phyloP scores from a whole-genome alignment of 2,329 filamentous ascomycete genomes.

The Didymella glomerata region DNA sequence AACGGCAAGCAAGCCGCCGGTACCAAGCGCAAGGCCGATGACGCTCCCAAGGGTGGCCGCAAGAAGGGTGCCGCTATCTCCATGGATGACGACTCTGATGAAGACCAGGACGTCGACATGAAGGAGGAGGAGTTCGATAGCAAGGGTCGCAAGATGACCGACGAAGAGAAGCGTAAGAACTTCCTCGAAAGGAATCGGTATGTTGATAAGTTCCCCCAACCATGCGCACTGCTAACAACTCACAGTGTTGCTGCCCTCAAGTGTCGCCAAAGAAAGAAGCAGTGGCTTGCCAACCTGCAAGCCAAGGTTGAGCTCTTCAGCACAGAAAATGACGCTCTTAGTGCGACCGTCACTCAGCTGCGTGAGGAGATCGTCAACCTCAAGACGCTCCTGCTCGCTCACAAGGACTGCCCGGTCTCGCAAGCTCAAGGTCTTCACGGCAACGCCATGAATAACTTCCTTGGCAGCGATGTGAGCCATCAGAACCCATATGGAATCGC shows the following conservation, averaged over 20 bases:
- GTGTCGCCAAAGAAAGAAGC: conserved; percentile 97
- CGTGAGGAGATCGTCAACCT: conserved; percentile 94
- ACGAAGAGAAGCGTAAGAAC: conserved; percentile 98
- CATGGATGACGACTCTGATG: conserved; percentile 58
- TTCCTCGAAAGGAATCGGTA: conserved; percentile 97
- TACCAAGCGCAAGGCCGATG: conserved; percentile 77
- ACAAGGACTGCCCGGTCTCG: conserved; percentile 95
- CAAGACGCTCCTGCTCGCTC: conserved; percentile 89
- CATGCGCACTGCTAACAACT: conserved; percentile 31
- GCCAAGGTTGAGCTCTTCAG: conserved; percentile 93
- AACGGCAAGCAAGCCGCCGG: conserved; percentile 48
- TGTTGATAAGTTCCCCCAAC: conserved; percentile 41
- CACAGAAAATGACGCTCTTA: conserved; percentile 87
- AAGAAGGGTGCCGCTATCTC: conserved; percentile 71
- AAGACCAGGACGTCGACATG: conserved; percentile 47
- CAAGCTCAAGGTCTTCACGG: conserved; percentile 78
- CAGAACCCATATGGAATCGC: conserved; percentile 61
- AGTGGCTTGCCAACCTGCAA: conserved; percentile 95
- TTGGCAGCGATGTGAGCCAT: conserved; percentile 55
- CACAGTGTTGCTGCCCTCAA: conserved; percentile 91
- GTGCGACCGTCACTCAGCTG: conserved; percentile 81
- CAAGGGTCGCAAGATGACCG: conserved; percentile 87
- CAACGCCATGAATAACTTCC: conserved; percentile 60
- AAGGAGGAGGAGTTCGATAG: conserved; percentile 52
- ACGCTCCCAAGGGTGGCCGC: conserved; percentile 70